These are phyloP conservation scores for Pyrus bretschneideri DNA, from an alignment of 306 rosid species.

Conservation along the genomic window DNA sequence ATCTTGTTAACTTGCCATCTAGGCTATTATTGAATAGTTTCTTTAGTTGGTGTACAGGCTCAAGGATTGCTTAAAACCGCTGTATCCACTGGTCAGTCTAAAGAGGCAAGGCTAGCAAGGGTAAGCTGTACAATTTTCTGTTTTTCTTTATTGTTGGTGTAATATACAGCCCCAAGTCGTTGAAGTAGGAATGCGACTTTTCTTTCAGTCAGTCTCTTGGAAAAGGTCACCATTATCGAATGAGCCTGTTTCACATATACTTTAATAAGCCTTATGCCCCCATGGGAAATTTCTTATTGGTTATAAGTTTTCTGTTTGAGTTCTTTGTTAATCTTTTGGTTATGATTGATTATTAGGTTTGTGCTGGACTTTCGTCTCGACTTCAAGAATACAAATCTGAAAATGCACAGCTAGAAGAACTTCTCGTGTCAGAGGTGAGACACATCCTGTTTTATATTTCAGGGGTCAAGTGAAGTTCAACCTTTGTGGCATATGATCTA, in stretches of 20 bases:
- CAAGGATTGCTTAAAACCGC: slow-evolving; percentile 89
- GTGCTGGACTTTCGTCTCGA: slow-evolving; percentile 95
- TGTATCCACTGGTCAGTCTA: slow-evolving; percentile 86
- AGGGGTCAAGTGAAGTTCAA: slow-evolving; percentile 4
- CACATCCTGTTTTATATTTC: slow-evolving; percentile 9
- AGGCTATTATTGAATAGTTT: slow-evolving; percentile 41
- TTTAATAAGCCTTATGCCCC: slow-evolving; percentile 11
- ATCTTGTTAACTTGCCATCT: background rate
- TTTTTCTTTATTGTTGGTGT: background rate
- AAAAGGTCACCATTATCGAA: slow-evolving; percentile 4
- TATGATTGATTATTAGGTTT: slow-evolving; percentile 57
- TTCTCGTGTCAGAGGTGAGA: slow-evolving; percentile 84
- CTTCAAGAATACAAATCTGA: slow-evolving; percentile 96
- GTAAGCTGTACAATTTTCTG: slow-evolving; percentile 36
- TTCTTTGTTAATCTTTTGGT: slow-evolving; percentile 25
- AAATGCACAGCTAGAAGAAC: slow-evolving; percentile 97
- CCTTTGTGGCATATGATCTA: background rate
- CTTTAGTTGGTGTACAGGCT: slow-evolving; percentile 75
- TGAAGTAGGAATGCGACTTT: background rate
- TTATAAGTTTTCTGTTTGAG: slow-evolving; percentile 9
- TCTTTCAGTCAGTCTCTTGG: slow-evolving; percentile 8
- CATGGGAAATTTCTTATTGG: slow-evolving; percentile 12
- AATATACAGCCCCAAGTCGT: background rate
- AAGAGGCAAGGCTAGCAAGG: slow-evolving; percentile 98
- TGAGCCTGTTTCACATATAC: slow-evolving; percentile 11